Conservation (phyloP, 805 yeast genomes). For the Cyberlindnera maritima region DNA sequence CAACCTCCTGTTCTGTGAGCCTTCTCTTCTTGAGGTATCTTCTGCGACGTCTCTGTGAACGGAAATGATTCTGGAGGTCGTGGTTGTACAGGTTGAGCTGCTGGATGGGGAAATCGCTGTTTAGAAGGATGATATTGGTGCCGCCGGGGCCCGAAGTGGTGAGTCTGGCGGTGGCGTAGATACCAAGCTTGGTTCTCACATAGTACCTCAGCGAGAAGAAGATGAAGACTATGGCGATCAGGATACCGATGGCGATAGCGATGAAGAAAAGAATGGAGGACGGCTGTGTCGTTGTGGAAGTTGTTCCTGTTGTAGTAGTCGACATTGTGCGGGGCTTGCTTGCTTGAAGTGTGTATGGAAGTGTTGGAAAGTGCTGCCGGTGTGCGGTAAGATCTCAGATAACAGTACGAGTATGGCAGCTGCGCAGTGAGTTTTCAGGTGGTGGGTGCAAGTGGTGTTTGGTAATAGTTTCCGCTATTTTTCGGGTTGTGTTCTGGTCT, state of each 20-base stretch:
- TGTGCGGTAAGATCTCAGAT: too few species aligned
- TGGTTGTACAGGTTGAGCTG: constrained; percentile 20
- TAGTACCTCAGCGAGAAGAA: constrained; percentile 62
- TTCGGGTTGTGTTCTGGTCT: too few species aligned
- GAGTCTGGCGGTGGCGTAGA: constrained; percentile 34
- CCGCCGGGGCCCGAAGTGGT: constrained; percentile 7
- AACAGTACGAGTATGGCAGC: too few species aligned
- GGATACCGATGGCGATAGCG: constrained; percentile 59
- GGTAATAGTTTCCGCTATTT: too few species aligned
- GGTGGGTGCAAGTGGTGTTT: too few species aligned
- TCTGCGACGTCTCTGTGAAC: constrained; percentile 36
- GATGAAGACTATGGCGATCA: constrained; percentile 52
- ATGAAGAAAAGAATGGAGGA: constrained; percentile 63
- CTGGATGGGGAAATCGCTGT: constrained; percentile 25
- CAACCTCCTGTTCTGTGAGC: constrained; percentile 55
- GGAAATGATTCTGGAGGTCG: constrained; percentile 13
- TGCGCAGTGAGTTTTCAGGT: too few species aligned
- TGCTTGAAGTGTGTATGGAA: not conserved
- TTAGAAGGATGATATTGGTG: constrained; percentile 20
- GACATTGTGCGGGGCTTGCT: not conserved
- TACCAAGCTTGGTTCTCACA: constrained; percentile 53
- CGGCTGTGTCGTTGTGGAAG: constrained; percentile 35
- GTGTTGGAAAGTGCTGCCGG: too few species aligned
- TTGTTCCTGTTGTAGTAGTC: not conserved
- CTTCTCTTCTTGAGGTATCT: constrained; percentile 47